phyloP scores from a whole-genome alignment of 2,329 filamentous ascomycete genomes.

The Cytospora piceae region DNA sequence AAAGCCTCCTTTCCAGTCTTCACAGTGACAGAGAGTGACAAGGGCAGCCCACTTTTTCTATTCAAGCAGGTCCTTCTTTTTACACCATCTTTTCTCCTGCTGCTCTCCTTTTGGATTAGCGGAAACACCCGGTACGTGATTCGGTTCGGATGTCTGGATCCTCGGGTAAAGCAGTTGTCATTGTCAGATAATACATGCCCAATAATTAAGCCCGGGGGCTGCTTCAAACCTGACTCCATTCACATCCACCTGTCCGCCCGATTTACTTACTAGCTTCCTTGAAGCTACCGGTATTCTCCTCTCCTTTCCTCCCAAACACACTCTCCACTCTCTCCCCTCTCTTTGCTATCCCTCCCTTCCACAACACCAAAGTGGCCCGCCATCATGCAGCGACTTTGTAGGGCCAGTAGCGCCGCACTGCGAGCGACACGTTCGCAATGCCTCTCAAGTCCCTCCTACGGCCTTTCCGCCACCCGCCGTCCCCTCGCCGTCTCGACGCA shows the following conservation, averaged over 20 bases:
- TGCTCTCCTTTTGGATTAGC: constrained; percentile 11
- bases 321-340: constrained; percentile 8
- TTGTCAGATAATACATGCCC: constrained; percentile 17
- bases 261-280: constrained; percentile 11
- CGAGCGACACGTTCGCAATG: constrained; percentile 42
- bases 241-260: constrained; percentile 22
- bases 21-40: neutral
- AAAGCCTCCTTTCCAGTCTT: neutral
- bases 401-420: constrained; percentile 35
- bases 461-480: constrained; percentile 51
- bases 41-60: constrained; percentile 22
- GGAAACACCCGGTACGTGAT: constrained; percentile 21
- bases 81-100: constrained; percentile 3
- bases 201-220: constrained; percentile 20
- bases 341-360: neutral
- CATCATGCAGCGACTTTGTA: constrained; percentile 31
- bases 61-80: constrained; percentile 6
- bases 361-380: constrained; percentile 9
- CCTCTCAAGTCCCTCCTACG: constrained; percentile 41
- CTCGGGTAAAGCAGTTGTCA: constrained; percentile 17
- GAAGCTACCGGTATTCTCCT: constrained; percentile 15
- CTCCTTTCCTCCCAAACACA: constrained; percentile 2
- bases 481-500: constrained; percentile 55
- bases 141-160: constrained; percentile 23
- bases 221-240: constrained; percentile 21